These are phyloP conservation scores for Trypanosoma avium DNA, from an alignment of 208 protist genomes.

Conservation along the genomic window DNA sequence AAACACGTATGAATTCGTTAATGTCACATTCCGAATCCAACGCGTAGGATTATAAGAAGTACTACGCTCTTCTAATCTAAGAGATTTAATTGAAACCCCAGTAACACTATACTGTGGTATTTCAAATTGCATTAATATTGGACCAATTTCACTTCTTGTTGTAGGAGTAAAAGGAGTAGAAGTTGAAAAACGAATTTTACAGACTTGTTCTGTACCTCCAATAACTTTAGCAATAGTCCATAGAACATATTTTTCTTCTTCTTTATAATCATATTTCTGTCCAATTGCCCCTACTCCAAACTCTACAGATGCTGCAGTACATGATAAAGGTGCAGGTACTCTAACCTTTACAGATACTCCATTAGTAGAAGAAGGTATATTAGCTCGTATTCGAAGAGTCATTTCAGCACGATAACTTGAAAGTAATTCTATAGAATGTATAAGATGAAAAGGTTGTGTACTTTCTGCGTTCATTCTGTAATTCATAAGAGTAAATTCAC, in stretches of 20 bases:
- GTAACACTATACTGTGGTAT: constrained; percentile 82
- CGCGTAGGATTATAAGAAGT: constrained; percentile 65
- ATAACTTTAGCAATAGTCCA: constrained; percentile 87
- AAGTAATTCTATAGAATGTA: constrained; percentile 51
- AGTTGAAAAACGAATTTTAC: constrained; percentile 53
- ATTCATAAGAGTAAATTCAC: constrained; percentile 91
- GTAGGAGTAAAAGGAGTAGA: constrained; percentile 33
- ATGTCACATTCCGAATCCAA: constrained; percentile 92
- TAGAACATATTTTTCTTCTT: constrained; percentile 46
- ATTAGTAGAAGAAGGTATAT: constrained; percentile 35
- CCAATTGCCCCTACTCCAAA: constrained; percentile 29
- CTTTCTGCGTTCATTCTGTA: constrained; percentile 66
- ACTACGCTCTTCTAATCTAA: constrained; percentile 78
- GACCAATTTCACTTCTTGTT: constrained; percentile 63
- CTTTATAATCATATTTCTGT: constrained; percentile 68
- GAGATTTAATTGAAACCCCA: constrained; percentile 44
- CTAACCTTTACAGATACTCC: constrained; percentile 37
- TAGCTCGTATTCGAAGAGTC: constrained; percentile 39
- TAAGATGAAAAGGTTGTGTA: constrained; percentile 61
- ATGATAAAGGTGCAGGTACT: constrained; percentile 51
- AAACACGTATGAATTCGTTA: constrained; percentile 85
- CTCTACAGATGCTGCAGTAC: constrained; percentile 40
- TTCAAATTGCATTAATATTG: constrained; percentile 89
- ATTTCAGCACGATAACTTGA: constrained; percentile 44
- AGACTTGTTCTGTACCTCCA: constrained; percentile 63